Conservation (phyloP, 768 basidiomycete genomes). For the Tephrocybe sp. region DNA sequence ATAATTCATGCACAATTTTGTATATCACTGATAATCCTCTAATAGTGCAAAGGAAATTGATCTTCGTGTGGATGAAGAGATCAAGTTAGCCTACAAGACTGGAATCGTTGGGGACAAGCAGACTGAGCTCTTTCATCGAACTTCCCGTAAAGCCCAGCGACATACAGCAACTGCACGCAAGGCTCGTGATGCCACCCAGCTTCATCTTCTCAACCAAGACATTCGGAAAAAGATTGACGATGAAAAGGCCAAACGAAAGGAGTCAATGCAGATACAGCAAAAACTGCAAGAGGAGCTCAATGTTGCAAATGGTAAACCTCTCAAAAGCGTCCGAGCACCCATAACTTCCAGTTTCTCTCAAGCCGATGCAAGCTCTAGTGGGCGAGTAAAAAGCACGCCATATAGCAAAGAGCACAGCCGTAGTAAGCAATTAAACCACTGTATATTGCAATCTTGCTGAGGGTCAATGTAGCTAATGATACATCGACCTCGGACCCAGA, state of each 20-base stretch:
- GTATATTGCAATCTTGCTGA: too few species aligned
- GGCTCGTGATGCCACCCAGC: background rate
- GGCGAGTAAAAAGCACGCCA: background rate
- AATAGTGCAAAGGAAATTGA: background rate
- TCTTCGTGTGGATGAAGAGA: background rate
- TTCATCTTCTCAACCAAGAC: background rate
- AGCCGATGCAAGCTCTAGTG: background rate
- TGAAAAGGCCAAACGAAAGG: slow-evolving; percentile 6
- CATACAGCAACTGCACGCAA: slow-evolving; percentile 5
- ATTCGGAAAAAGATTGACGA: background rate
- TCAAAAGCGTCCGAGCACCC: background rate
- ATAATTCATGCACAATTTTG: background rate
- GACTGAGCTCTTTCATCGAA: slow-evolving; percentile 4
- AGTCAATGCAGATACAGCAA: background rate
- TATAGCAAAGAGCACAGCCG: background rate
- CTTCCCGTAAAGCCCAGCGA: background rate
- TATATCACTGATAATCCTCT: background rate
- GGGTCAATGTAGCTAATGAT: too few species aligned
- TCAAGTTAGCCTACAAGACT: slow-evolving; percentile 1
- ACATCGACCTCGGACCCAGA: too few species aligned
- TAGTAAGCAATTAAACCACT: too few species aligned
- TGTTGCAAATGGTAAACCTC: background rate
- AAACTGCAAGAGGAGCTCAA: background rate
- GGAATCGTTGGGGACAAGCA: slow-evolving; percentile 5
- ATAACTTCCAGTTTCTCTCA: background rate